Conservation (phyloP, 768 basidiomycete genomes). For the Pholiota microspora region DNA sequence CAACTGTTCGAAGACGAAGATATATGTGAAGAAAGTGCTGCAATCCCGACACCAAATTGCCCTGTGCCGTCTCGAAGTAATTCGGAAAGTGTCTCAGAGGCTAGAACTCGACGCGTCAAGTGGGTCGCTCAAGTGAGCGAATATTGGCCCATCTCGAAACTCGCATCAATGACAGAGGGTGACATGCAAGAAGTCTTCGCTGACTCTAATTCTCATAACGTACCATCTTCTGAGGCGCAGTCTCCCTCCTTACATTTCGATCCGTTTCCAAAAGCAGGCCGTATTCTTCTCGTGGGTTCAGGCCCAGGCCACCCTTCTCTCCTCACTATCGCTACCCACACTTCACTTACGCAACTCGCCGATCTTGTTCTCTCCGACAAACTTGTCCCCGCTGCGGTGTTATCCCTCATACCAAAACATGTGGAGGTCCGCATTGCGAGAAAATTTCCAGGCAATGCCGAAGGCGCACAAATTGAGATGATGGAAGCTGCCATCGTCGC, state of each 20-base stretch:
- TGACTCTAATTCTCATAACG: slow-evolving; percentile 25
- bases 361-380: slow-evolving; percentile 95
- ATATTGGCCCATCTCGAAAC: slow-evolving; percentile 84
- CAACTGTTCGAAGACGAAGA: slow-evolving; percentile 34
- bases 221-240: slow-evolving; percentile 10
- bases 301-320: slow-evolving; percentile 95
- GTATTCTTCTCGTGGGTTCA: slow-evolving; percentile 90
- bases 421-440: slow-evolving; percentile 85
- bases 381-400: slow-evolving; percentile 86
- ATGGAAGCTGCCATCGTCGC: slow-evolving; percentile 90
- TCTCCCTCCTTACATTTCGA: slow-evolving; percentile 33
- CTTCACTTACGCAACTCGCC: slow-evolving; percentile 73
- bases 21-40: slow-evolving; percentile 49
- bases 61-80: slow-evolving; percentile 55
- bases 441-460: slow-evolving; percentile 97
- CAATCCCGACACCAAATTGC: slow-evolving; percentile 64
- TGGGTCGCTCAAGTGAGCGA: slow-evolving; percentile 97
- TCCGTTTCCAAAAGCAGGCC: slow-evolving; percentile 43
- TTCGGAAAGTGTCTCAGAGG: slow-evolving; percentile 41
- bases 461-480: slow-evolving; percentile 91
- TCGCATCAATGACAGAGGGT: slow-evolving; percentile 62
- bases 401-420: slow-evolving; percentile 74
- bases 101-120: slow-evolving; percentile 67
- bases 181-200: slow-evolving; percentile 70
- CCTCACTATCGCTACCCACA: slow-evolving; percentile 84